Evolutionary conservation across 1,139 yeast species (phyloP).

Genomic region (Yamadazyma pseudoaaseri): DNA sequence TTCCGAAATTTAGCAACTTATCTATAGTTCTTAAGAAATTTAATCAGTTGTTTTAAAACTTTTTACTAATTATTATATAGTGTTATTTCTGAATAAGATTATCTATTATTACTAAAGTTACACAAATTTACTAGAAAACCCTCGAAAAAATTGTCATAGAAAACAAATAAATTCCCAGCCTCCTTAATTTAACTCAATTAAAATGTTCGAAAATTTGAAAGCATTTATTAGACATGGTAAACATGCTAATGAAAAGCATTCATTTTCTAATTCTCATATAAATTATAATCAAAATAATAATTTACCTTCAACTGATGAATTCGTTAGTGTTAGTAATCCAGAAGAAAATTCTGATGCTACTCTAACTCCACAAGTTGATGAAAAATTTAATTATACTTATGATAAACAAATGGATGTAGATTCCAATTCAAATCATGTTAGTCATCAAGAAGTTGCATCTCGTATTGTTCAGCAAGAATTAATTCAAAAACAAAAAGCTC

Average conservation of each 20-base stretch:
- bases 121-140: too few relatives aligned
- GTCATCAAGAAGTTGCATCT: slow-evolving; percentile 52
- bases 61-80: too few relatives aligned
- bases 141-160: too few relatives aligned
- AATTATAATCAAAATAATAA: neutral
- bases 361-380: neutral
- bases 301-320: slow-evolving; percentile 1
- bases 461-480: slow-evolving; percentile 66
- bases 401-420: neutral
- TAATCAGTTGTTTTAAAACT: too few relatives aligned
- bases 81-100: too few relatives aligned
- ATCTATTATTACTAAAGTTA: too few relatives aligned
- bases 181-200: neutral
- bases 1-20: too few relatives aligned
- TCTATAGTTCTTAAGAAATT: too few relatives aligned
- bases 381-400: neutral
- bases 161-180: too few relatives aligned
- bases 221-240: slow-evolving; percentile 85
- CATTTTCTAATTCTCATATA: slow-evolving; percentile 2
- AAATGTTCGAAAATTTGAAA: slow-evolving; percentile 60
- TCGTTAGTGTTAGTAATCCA: slow-evolving; percentile 9
- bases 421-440: slow-evolving; percentile 13
- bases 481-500: slow-evolving; percentile 27
- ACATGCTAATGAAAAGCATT: slow-evolving; percentile 54
- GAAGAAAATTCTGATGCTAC: slow-evolving; percentile 9